Base-by-base conservation (phyloP, 106 monocot species). In the Agapanthus africanus region DNA sequence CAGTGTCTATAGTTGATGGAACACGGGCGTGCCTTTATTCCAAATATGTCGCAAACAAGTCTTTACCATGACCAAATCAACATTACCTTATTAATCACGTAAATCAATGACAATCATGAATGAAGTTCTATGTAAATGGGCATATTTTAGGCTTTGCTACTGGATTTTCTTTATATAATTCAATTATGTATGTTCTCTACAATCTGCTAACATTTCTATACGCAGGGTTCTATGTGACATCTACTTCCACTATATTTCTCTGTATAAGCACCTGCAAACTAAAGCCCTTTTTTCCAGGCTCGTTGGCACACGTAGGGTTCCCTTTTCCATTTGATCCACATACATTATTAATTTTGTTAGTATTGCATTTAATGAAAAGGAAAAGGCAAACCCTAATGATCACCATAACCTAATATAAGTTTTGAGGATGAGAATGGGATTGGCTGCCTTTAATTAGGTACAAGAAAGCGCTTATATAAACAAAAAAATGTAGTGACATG, bases 401-500 rank as follows among this genome's bases (percentile, higher is more conserved):
- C 22, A 37, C 22, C 3, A 36, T n/a, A 19, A 39, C 37, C 37
- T 38, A 63, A 37, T 37, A 38, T 38, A 63, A 38, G 3, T 33
- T 8, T 37, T 7, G 10, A 36, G n/a, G 35, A 36, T 33, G 37
- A 19, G 37, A 34, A 32, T 21, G 38, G 37, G 37, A 63, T 37
- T 19, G 37, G 63, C 23, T 9, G 33, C 15, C 37, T 63, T 63
- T 38, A 63, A 23, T 63, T 63, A 63, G 63, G 63, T 63, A 13
- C 23, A 23, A 37, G 33, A 63, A 34, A 21, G 33, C 30, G 23
- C 38, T 38, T 38, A 63, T n/a, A 37, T 63, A 38, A 63, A 63
- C 18, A 63, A 63, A 63, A 63, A n/a, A 63, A 63, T 63, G 63
- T 38, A 2, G 63, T 63, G 63, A 63, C 63, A 63, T 22, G 37